Base-by-base conservation (phyloP, 2,329 filamentous ascomycete species). In the Torrubiella hemipterigena region DNA sequence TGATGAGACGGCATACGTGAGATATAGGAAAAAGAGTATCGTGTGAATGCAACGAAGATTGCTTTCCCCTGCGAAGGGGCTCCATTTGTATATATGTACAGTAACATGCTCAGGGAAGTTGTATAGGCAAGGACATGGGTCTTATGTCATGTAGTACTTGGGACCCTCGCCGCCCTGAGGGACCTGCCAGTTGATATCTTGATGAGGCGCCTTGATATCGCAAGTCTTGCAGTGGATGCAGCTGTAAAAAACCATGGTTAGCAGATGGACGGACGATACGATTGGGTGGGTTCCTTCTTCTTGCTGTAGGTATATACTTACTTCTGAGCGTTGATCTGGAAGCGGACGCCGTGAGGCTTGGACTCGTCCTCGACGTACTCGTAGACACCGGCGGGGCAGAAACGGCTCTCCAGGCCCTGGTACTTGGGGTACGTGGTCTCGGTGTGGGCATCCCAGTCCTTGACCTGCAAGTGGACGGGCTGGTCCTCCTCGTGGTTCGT, bases 181-280 rank as follows among this genome's bases (percentile, higher is more conserved):
- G 19, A 91, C 91, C 45, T 85, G 75, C 85, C 85, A 94, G 57
- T 94, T 95, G 59, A 98, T 96, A 52, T 96, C 91, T 63, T 98
- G 91, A 39, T 79, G 74, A 7, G 91, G 91, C 12, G 85, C 89
- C 64, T 98, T 98, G 63, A 98, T 98, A 57, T 98, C 91, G 55
- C 91, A 98, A 11, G 91, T 98, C 71, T 98, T 98, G 70, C 91
- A 98, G 61, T 98, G 91, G 42, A 98, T 93, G 55, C 91, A 98
- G 61, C 87, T 94, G 44, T 24, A 24, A 38, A 29, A 18, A 25
- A 11, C 21, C 9, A 20, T 24, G 12, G 5, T 14, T n/a, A 24
- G n/a, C 8, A 22, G 20, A 8, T 22, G 22, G 11, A 24, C 12
- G 10, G 22, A 24, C 12, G n/a, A n/a, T n/a, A n/a, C n/a, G n/a